Evolutionary conservation across 2,329 filamentous ascomycete species (phyloP), one percentile per base, ranked within the genome.

Genomic region (Fusarium subtropicale): DNA sequence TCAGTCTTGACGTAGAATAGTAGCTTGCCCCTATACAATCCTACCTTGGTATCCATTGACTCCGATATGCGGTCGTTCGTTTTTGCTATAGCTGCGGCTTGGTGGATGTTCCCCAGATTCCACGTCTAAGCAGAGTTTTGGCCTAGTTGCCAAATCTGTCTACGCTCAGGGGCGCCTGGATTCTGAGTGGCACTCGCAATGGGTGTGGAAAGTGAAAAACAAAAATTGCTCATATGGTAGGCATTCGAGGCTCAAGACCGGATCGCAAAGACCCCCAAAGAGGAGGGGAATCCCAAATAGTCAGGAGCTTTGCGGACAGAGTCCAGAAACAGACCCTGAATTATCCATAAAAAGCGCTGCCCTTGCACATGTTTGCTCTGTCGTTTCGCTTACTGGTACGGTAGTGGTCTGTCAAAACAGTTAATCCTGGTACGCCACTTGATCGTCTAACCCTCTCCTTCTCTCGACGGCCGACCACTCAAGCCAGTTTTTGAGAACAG

Each of bases 41-140:
- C 58, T 42, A 39, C 33, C 13, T 34, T 24, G 13, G 28, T 57
- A n/a, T 33, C 38, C 59, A n/a, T 33, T 33, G 48, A 28, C 64
- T 63, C 55, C 39, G 39, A 44, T 53, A 57, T 57, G 38, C 20
- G 24, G 45, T 46, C 57, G 59, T 36, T 44, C 33, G 13, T 48
- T 48, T 39, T 20, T 41, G n/a, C 44, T 60, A 24, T 33, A 52
- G 55, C 48, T 58, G 56, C 62, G 61, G 55, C 59, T 60, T 28
- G 51, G 60, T 69, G 66, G 71, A 60, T 48, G 57, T 71, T 71
- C 71, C 72, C 72, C 72, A 74, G 64, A 72, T 71, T 67, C 60
- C 61, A 67, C 30, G 28, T 38, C 46, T 55, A 36, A 64, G 48
- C 60, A 46, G 47, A 64, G 51, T 71, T 68, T 47, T 54, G 30